Base-by-base conservation (phyloP, 2,329 filamentous ascomycete species). In the Fusarium subtropicale region DNA sequence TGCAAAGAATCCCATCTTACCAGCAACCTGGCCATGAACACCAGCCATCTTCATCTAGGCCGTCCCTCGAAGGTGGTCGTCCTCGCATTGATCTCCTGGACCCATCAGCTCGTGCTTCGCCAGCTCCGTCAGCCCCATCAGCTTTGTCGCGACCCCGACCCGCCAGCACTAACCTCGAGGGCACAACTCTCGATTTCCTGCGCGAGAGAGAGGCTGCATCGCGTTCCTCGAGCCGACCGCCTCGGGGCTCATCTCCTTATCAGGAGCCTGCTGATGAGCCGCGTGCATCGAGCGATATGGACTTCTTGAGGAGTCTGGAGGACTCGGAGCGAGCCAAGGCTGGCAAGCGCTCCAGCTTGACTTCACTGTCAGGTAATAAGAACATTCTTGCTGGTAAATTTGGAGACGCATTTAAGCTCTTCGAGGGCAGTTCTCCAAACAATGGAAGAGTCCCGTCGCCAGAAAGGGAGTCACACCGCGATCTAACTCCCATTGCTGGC, bases 371-470 rank as follows among this genome's bases (percentile, higher is more conserved):
- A 9, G 89, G 89, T 39, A 92, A 91, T 28, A 97, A 96, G 79
- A 92, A 89, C 60, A 88, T 97, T 38, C 84, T 97, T n/a, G 91
- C 90, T 7, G 92, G 94, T 26, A 93, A 91, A 72, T 97, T 98
- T 77, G 93, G 94, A 1, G 94, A 97, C 74, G 94, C 95, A 5
- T 97, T 98, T 81, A 93, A 95, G 75, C 88, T 92, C 8, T 98
- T 98, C 72, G 96, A 99, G 78, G 85, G 83, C 26, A 86, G 83
- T 62, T 79, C 63, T 75, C 74, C 68, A 50, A 24, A 67, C 71
- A 13, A 74, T 73, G 18, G 76, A 9, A 80, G 83, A 36, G 83
- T 83, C 16, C 82, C 84, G 2, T 87, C 85, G 7, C 85, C 84
- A 6, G 78, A 83, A 28, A 85, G 84, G 71, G 83, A 83, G 55